Evolutionary conservation across 78 protist genomes (phyloP).

Genomic region (Paulinella micropora): DNA sequence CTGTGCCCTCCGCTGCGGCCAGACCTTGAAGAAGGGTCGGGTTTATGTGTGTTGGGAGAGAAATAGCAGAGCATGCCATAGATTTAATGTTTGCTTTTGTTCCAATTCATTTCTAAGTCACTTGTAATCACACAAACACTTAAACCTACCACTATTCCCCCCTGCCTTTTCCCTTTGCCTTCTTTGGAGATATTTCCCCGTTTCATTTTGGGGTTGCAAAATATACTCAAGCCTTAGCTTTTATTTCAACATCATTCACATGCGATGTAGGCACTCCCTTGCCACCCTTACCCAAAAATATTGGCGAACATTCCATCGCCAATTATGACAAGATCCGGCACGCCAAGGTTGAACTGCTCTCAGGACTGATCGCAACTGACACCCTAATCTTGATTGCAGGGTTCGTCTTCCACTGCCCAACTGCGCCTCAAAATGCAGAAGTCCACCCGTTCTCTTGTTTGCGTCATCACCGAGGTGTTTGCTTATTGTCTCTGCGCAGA

Average conservation of each 20-base stretch:
- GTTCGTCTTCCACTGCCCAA: slow-evolving; percentile 40
- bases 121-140: not conserved
- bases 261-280: not conserved
- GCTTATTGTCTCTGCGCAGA: not conserved
- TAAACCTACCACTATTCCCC: not conserved
- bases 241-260: no score
- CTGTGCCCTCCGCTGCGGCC: slow-evolving; percentile 62
- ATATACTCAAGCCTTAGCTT: no score
- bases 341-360: slow-evolving; percentile 52
- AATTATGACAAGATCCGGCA: slow-evolving; percentile 65
- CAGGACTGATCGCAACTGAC: slow-evolving; percentile 49
- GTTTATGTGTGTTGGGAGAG: no score
- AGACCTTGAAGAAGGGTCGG: no score
- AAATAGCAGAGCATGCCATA: no score
- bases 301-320: slow-evolving; percentile 73
- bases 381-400: not conserved
- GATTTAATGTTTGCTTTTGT: no score
- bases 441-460: not conserved
- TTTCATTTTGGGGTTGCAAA: no score
- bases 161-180: not conserved
- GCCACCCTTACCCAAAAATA: slow-evolving; percentile 35
- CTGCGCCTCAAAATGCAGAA: slow-evolving; percentile 63
- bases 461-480: not conserved
- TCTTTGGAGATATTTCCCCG: no score
- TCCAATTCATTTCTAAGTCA: no score